Base-by-base conservation (phyloP, 1,139 yeast genomes). In the Wickerhamomyces sp. region DNA sequence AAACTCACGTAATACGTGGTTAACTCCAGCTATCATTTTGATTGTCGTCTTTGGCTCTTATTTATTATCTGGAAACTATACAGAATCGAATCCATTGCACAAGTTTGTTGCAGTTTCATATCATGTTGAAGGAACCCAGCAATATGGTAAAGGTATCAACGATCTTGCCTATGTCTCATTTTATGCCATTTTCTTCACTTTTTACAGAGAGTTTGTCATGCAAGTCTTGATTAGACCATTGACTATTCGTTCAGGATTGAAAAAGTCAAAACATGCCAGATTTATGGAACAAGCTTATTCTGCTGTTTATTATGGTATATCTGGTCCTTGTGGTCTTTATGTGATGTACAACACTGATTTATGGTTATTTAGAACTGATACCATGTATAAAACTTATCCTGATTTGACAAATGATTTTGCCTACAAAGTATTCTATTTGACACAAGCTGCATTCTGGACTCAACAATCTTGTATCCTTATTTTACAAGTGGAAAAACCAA, bases 381-480 rank as follows among this genome's bases (percentile, higher is more conserved):
- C 88, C 40, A 85, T 93, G 71, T 93, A 89, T 65, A 75, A 67
- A 45, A 71, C 77, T 32, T 93, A 85, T 63, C 99, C 99, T 11
- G 98, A 94, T 68, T 74, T 78, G 52, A 75, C 85, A 35, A 90
- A 87, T 61, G 83, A 79, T 48, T 75, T 73, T 50, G 71, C 75
- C 50, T 86, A 86, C 69, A 93, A 93, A 69, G 63, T 81, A 15
- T 94, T 85, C 63, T 94, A 93, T 65, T 72, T 93, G 54, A 81
- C 89, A 36, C 99, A 93, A 69, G 97, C 98, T 7, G 87, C 97
- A 3, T 93, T 89, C 66, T 93, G 99, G 99, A 82, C 90, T 15
- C 99, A 93, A 69, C 99, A 93, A 67, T 84, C 94, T 1, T 80
- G 87, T 37, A 84, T 93, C 29, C 72, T 93, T 51, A 68, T 82